Conservation (phyloP, 805 yeast species). For the Cyberlindnera mycetangii region DNA sequence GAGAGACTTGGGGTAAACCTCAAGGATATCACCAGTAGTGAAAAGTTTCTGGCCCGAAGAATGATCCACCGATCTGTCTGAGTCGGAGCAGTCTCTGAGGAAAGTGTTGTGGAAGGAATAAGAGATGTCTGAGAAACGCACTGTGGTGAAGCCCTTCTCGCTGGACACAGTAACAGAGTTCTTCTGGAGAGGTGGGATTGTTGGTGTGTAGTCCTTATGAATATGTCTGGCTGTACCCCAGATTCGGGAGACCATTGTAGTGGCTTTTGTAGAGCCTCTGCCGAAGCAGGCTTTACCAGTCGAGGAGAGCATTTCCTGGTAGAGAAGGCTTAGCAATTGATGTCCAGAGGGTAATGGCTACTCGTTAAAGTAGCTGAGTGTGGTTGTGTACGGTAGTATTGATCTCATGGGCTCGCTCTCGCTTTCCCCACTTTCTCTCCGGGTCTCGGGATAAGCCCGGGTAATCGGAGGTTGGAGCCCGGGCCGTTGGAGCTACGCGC, state of each 20-base stretch:
- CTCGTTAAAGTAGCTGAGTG: too few species aligned
- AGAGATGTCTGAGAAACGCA: slow-evolving; percentile 13
- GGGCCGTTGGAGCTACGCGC: too few species aligned
- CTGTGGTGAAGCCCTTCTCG: slow-evolving; percentile 9
- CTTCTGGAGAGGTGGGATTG: background rate
- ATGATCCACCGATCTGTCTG: slow-evolving; percentile 48
- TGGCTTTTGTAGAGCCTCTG: too few species aligned
- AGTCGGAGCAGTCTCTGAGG: slow-evolving; percentile 61
- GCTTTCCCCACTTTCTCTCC: too few species aligned
- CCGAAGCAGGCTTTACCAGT: too few species aligned
- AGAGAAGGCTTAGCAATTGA: too few species aligned
- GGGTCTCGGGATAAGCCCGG: too few species aligned
- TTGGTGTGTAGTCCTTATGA: background rate
- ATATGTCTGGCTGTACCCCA: slow-evolving; percentile 2
- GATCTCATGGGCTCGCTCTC: too few species aligned
- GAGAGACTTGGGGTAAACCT: slow-evolving; percentile 32
- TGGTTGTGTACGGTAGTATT: too few species aligned
- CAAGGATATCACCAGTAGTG: slow-evolving; percentile 50
- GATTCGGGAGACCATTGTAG: slow-evolving; percentile 1
- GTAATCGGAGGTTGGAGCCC: too few species aligned
- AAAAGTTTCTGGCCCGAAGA: slow-evolving; percentile 59
- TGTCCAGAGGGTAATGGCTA: too few species aligned
- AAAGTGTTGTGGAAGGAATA: slow-evolving; percentile 43
- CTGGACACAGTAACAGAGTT: slow-evolving; percentile 7
- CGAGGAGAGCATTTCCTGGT: too few species aligned